phyloP scores from a whole-genome alignment of 139 green algal species.

The Chlamydomonas schloesseri region DNA sequence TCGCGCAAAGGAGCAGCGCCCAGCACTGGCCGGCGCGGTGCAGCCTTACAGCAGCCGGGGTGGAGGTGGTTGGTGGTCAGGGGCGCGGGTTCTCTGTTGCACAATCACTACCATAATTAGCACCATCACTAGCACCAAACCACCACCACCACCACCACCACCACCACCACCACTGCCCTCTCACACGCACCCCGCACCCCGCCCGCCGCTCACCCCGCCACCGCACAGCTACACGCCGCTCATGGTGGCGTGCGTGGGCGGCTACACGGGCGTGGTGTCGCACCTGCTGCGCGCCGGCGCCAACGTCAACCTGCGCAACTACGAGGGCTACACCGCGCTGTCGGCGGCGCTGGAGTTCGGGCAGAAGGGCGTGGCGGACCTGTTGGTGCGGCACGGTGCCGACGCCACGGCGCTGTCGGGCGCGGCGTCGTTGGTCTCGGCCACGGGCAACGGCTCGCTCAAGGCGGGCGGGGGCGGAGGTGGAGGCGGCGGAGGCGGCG shows the following conservation, averaged over 20 bases:
- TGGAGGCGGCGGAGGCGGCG: neutral
- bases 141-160: too few relatives aligned
- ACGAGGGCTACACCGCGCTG: slow-evolving; percentile 41
- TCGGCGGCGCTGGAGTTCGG: slow-evolving; percentile 40
- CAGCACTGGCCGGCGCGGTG: too few relatives aligned
- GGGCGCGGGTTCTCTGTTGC: too few relatives aligned
- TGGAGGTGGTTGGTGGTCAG: too few relatives aligned
- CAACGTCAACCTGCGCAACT: slow-evolving; percentile 46
- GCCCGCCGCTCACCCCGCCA: neutral
- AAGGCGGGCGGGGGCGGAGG: neutral
- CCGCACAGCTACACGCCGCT: slow-evolving; percentile 30
- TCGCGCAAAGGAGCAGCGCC: too few relatives aligned
- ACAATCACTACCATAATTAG: too few relatives aligned
- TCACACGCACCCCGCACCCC: neutral
- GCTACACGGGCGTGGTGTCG: slow-evolving; percentile 38
- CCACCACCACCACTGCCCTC: too few relatives aligned
- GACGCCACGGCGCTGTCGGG: slow-evolving; percentile 29
- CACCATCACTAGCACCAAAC: too few relatives aligned
- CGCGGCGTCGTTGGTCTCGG: neutral
- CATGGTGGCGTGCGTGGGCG: slow-evolving; percentile 43
- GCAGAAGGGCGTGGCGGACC: slow-evolving; percentile 36
- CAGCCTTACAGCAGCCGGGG: too few relatives aligned
- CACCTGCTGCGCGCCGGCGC: slow-evolving; percentile 36
- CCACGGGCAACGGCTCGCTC: slow-evolving; percentile 3
- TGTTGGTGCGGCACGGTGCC: slow-evolving; percentile 28